Conservation (phyloP, 192 early-diverging fungal species). For the Linnemannia hyalina region DNA sequence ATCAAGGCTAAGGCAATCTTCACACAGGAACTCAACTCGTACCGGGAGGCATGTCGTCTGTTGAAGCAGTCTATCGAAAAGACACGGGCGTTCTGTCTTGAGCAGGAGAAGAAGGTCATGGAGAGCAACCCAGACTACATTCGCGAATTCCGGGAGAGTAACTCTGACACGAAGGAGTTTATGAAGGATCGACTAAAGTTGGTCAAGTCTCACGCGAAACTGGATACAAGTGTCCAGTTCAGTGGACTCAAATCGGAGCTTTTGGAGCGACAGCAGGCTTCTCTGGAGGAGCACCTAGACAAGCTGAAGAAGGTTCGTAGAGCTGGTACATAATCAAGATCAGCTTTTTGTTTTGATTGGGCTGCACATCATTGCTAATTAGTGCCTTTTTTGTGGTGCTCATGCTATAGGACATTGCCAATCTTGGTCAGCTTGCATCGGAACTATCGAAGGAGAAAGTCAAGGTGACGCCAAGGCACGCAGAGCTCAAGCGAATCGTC, state of each 20-base stretch:
- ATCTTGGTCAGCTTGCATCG: slow-evolving; percentile 13
- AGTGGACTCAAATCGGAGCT: slow-evolving; percentile 23
- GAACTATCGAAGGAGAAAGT: slow-evolving; percentile 12
- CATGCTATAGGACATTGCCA: slow-evolving; percentile 22
- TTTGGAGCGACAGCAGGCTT: slow-evolving; percentile 26
- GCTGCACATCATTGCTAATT: not conserved
- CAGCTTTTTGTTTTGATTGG: not conserved
- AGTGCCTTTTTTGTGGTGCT: not conserved
- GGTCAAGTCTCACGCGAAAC: slow-evolving; percentile 35
- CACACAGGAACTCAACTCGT: slow-evolving; percentile 22
- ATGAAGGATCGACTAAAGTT: slow-evolving; percentile 50
- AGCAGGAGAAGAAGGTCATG: slow-evolving; percentile 31
- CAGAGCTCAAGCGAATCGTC: slow-evolving; percentile 21
- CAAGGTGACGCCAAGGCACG: slow-evolving; percentile 21
- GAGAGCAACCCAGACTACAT: slow-evolving; percentile 46
- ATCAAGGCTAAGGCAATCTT: slow-evolving; percentile 31
- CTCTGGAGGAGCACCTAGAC: slow-evolving; percentile 28
- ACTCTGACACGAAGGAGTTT: slow-evolving; percentile 35
- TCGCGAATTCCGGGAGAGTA: slow-evolving; percentile 40
- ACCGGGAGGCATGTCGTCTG: slow-evolving; percentile 30
- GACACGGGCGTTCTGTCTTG: slow-evolving; percentile 18
- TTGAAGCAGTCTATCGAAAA: slow-evolving; percentile 43
- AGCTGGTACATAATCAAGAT: not conserved
- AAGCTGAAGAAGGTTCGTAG: slow-evolving; percentile 32
- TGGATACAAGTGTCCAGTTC: slow-evolving; percentile 28